Percentiles rank a stretch among this genome's conserved stretches.
phyloP scores from a whole-genome alignment of 345 rosid genomes.

The Nephelium lappaceum region DNA sequence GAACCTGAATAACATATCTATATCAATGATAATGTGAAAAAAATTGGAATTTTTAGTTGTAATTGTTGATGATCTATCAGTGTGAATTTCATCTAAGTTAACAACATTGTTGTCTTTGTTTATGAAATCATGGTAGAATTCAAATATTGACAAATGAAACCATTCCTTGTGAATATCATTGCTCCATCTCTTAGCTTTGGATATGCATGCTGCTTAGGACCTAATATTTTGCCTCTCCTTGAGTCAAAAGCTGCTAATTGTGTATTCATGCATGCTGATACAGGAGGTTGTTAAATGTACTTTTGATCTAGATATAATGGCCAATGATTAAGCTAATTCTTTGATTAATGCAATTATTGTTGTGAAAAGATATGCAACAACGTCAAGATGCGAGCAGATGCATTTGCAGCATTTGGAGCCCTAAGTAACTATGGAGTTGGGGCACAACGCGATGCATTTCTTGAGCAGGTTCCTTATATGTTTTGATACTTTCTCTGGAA shows the following conservation, averaged over 20 bases:
- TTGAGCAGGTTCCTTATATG: conserved; percentile 72
- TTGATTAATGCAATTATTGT: conserved; percentile 7
- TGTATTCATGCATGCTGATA: background rate
- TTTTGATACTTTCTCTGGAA: background rate
- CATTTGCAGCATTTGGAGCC: conserved; percentile 90
- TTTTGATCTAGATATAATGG: background rate
- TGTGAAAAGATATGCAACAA: conserved; percentile 66
- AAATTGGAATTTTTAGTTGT: background rate
- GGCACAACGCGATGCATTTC: conserved; percentile 68
- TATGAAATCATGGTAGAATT: background rate
- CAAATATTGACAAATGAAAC: conserved; percentile 5
- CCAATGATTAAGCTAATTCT: background rate
- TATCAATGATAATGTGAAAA: background rate
- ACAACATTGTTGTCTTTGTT: background rate
- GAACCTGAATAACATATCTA: background rate
- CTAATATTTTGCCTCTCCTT: background rate
- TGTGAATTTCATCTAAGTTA: background rate
- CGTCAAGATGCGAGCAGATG: conserved; percentile 79
- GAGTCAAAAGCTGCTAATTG: background rate
- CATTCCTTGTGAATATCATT: background rate
- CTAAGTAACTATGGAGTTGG: conserved; percentile 75
- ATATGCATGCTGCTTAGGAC: conserved; percentile 10
- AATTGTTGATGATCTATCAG: background rate
- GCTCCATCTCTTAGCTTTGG: background rate
- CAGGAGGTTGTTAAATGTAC: conserved; percentile 5